Percentiles rank a stretch among this genome's conserved stretches.
Conservation (phyloP, 2,329 filamentous ascomycete genomes). For the Didymella sp. region DNA sequence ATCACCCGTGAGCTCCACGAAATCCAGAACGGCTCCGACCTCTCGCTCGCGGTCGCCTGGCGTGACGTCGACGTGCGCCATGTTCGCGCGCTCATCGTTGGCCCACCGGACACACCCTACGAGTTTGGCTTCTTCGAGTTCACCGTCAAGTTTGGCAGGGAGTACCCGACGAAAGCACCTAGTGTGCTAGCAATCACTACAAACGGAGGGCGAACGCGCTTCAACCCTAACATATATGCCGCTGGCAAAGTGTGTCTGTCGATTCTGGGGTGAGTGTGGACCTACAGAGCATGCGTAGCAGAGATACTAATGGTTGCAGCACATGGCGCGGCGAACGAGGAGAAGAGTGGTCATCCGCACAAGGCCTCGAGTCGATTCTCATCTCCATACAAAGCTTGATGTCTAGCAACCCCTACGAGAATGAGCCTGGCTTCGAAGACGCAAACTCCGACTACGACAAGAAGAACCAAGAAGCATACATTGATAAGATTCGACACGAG, state of each 20-base stretch:
- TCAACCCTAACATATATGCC: slow-evolving; percentile 97
- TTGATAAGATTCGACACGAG: slow-evolving; percentile 92
- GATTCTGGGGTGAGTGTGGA: slow-evolving; percentile 73
- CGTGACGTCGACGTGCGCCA: slow-evolving; percentile 87
- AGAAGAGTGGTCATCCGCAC: slow-evolving; percentile 95
- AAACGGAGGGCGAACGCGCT: slow-evolving; percentile 84
- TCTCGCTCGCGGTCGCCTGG: slow-evolving; percentile 88
- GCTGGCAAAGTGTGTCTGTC: slow-evolving; percentile 93
- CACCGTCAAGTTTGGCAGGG: slow-evolving; percentile 76
- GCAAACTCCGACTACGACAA: slow-evolving; percentile 72
- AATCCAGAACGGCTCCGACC: slow-evolving; percentile 80
- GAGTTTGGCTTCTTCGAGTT: slow-evolving; percentile 99
- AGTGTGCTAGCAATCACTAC: slow-evolving; percentile 76
- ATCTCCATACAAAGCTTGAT: slow-evolving; percentile 97
- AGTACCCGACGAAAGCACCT: slow-evolving; percentile 77
- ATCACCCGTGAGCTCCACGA: slow-evolving; percentile 89
- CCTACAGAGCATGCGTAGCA: not conserved
- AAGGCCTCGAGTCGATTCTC: slow-evolving; percentile 91
- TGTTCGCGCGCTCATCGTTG: slow-evolving; percentile 86
- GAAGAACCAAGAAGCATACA: slow-evolving; percentile 75
- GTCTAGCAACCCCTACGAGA: slow-evolving; percentile 92
- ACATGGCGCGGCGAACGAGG: slow-evolving; percentile 92
- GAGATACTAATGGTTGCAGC: slow-evolving; percentile 54
- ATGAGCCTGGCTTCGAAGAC: slow-evolving; percentile 92
- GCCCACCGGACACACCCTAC: slow-evolving; percentile 92